phyloP scores from a whole-genome alignment of 495 filamentous ascomycete species.

The Chaetomium fimeti region DNA sequence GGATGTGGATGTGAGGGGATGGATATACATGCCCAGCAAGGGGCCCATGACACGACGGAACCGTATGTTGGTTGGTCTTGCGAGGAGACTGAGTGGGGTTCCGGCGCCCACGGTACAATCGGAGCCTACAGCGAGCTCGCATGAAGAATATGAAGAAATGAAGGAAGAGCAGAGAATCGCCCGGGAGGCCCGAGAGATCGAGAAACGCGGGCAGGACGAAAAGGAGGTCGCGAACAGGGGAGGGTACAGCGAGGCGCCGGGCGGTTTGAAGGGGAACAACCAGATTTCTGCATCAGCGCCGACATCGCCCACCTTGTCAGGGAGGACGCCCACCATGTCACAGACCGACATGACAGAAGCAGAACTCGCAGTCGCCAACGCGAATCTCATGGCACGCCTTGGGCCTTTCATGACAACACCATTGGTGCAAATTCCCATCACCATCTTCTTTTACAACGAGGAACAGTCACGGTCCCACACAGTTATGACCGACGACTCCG shows the following conservation, averaged over 20 bases:
- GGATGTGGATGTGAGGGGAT: slow-evolving; percentile 91
- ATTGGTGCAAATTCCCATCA: slow-evolving; percentile 68
- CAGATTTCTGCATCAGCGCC: slow-evolving; percentile 32
- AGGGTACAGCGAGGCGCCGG: slow-evolving; percentile 48
- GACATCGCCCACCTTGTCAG: slow-evolving; percentile 36
- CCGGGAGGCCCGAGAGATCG: slow-evolving; percentile 70
- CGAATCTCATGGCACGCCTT: slow-evolving; percentile 79
- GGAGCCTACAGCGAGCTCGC: slow-evolving; percentile 23
- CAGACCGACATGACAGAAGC: slow-evolving; percentile 60
- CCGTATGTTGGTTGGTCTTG: slow-evolving; percentile 77
- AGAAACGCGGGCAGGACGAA: slow-evolving; percentile 66
- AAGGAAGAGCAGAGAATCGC: slow-evolving; percentile 61
- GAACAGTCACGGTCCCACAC: slow-evolving; percentile 72
- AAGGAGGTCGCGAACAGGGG: slow-evolving; percentile 67
- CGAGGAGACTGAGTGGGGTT: slow-evolving; percentile 79
- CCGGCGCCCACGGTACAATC: slow-evolving; percentile 55
- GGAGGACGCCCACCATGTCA: slow-evolving; percentile 48
- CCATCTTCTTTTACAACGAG: slow-evolving; percentile 90
- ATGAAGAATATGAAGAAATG: slow-evolving; percentile 44
- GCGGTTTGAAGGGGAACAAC: slow-evolving; percentile 28
- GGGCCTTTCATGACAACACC: slow-evolving; percentile 87
- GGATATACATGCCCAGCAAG: slow-evolving; percentile 83
- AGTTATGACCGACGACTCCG: slow-evolving; percentile 75
- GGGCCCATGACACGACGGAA: slow-evolving; percentile 89
- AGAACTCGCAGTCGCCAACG: slow-evolving; percentile 76